phyloP scores from a whole-genome alignment of 2,329 filamentous ascomycete species.

The Ophiocordyceps unilateralis region DNA sequence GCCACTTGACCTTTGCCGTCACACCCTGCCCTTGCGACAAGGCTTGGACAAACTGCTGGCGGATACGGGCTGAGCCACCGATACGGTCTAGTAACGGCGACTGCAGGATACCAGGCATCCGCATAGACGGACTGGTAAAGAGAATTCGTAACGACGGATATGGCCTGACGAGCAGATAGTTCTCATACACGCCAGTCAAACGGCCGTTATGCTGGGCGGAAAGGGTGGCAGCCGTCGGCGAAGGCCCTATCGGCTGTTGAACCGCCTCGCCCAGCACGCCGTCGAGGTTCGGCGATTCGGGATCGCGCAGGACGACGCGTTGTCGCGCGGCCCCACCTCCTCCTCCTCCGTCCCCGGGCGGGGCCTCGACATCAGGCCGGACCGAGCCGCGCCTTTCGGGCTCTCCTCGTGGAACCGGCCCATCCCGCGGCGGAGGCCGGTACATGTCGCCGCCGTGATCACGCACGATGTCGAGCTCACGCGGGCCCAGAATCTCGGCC shows the following conservation, averaged over 20 bases:
- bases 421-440: conserved; percentile 10
- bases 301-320: conserved; percentile 5
- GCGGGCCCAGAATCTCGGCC: conserved; percentile 49
- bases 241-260: neutral
- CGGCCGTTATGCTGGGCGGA: conserved; percentile 8
- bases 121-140: conserved; percentile 50
- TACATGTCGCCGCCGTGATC: conserved; percentile 48
- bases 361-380: neutral
- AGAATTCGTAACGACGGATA: conserved; percentile 48
- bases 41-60: conserved; percentile 34
- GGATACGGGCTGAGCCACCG: conserved; percentile 28
- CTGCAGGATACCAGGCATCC: conserved; percentile 50
- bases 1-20: conserved; percentile 44
- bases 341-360: neutral
- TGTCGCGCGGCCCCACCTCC: conserved; percentile 1
- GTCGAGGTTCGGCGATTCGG: neutral
- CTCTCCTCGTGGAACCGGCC: neutral
- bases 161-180: conserved; percentile 49
- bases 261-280: neutral
- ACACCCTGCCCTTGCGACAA: conserved; percentile 52
- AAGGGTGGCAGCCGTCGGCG: neutral
- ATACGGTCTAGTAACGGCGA: conserved; percentile 37
- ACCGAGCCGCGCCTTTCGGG: neutral
- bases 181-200: conserved; percentile 21
- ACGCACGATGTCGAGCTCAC: conserved; percentile 47